phyloP scores from a whole-genome alignment of 176 grass and related monocot species.

The Avena eriantha region DNA sequence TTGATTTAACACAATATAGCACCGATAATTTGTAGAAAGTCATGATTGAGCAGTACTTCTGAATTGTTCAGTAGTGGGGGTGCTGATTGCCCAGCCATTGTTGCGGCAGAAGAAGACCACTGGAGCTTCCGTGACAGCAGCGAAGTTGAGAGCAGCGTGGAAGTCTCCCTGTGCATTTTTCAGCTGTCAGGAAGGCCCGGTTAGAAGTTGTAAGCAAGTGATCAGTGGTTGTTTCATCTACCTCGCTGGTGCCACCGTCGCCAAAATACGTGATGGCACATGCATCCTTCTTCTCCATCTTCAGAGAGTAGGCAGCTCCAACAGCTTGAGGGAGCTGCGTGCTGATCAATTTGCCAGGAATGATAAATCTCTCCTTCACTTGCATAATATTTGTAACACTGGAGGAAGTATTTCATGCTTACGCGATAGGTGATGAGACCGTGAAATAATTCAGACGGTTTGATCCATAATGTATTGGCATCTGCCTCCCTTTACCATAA shows the following conservation, averaged over 20 bases:
- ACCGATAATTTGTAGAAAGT: neutral
- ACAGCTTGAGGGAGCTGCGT: slow-evolving; percentile 95
- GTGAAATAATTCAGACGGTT: slow-evolving; percentile 95
- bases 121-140: slow-evolving; percentile 82
- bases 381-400: neutral
- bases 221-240: slow-evolving; percentile 35
- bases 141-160: slow-evolving; percentile 92
- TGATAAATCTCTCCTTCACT: slow-evolving; percentile 25
- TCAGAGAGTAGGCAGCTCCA: slow-evolving; percentile 95
- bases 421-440: slow-evolving; percentile 89
- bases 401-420: slow-evolving; percentile 44
- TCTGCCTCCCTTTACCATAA: slow-evolving; percentile 94
- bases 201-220: slow-evolving; percentile 1
- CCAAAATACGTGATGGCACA: slow-evolving; percentile 89
- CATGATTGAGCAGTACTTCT: slow-evolving; percentile 63
- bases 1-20: slow-evolving; percentile 18
- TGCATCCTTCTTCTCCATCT: slow-evolving; percentile 90
- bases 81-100: slow-evolving; percentile 99
- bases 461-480: slow-evolving; percentile 96
- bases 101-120: slow-evolving; percentile 98
- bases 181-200: slow-evolving; percentile 38
- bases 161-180: slow-evolving; percentile 79
- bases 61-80: slow-evolving; percentile 87
- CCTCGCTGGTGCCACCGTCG: slow-evolving; percentile 93
- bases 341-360: slow-evolving; percentile 50